phyloP scores from a whole-genome alignment of 2,329 filamentous ascomycete genomes.

The Penicillium palitans region DNA sequence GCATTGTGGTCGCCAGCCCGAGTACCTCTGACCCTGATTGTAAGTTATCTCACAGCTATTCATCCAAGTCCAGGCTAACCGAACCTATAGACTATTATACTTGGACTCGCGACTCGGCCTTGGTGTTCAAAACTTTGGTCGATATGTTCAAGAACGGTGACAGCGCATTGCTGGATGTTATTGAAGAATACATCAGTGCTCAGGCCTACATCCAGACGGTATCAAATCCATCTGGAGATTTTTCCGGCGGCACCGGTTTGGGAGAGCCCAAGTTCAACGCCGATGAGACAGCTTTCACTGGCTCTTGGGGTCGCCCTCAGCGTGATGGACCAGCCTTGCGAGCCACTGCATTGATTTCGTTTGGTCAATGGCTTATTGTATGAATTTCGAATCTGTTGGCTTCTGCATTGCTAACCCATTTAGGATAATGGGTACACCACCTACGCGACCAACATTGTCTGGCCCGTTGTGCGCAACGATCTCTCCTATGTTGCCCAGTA shows the following conservation, averaged over 20 bases:
- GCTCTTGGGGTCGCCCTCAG: conserved; percentile 74
- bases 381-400: neutral
- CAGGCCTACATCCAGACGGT: conserved; percentile 68
- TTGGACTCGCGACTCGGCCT: conserved; percentile 73
- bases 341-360: conserved; percentile 70
- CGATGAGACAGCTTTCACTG: conserved; percentile 61
- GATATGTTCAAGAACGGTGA: conserved; percentile 67
- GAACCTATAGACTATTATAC: conserved; percentile 68
- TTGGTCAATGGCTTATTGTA: conserved; percentile 68
- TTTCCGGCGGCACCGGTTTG: conserved; percentile 52
- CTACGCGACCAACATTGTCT: conserved; percentile 59
- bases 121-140: conserved; percentile 68
- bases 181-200: conserved; percentile 67
- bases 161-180: conserved; percentile 56
- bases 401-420: neutral
- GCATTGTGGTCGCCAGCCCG: conserved; percentile 58
- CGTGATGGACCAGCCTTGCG: conserved; percentile 76
- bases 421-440: conserved; percentile 56
- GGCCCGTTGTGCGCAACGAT: conserved; percentile 76
- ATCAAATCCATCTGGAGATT: conserved; percentile 66
- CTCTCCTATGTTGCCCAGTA: conserved; percentile 63
- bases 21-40: conserved; percentile 57
- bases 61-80: neutral
- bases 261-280: conserved; percentile 74
- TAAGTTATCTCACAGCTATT: conserved; percentile 25